Evolutionary conservation across 2,329 filamentous ascomycete species (phyloP).

Genomic region (Aureobasidium lini): DNA sequence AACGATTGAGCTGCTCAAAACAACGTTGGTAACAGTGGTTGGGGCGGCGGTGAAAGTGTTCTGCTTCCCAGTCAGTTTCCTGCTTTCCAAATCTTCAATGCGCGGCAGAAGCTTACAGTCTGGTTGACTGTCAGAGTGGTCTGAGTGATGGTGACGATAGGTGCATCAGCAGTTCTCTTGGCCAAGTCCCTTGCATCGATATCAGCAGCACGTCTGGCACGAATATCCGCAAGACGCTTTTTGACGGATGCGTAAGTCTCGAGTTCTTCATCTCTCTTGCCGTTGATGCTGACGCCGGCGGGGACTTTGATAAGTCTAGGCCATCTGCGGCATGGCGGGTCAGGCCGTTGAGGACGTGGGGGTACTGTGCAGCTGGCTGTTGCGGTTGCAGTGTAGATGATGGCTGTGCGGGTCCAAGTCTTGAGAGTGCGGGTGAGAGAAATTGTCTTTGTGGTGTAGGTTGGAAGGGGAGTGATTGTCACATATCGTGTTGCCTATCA

Average conservation of each 20-base stretch:
- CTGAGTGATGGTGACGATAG: conserved; percentile 28
- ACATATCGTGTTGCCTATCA: conserved; percentile 9
- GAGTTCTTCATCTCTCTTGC: conserved; percentile 13
- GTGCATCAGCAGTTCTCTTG: conserved; percentile 30
- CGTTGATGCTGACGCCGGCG: conserved; percentile 18
- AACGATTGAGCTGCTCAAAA: conserved; percentile 20
- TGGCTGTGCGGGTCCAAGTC: conserved; percentile 19
- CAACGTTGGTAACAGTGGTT: conserved; percentile 25
- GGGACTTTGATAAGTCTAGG: conserved; percentile 27
- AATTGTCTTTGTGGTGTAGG: not conserved
- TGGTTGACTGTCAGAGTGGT: conserved; percentile 25
- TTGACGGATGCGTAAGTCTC: conserved; percentile 22
- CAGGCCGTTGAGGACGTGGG: conserved; percentile 24
- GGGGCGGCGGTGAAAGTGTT: conserved; percentile 15
- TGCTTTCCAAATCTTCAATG: not conserved
- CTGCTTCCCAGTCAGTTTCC: not conserved
- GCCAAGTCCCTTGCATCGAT: conserved; percentile 19
- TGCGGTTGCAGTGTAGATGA: conserved; percentile 25
- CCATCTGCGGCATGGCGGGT: conserved; percentile 30
- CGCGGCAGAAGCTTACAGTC: conserved; percentile 18
- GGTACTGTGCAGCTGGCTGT: conserved; percentile 32
- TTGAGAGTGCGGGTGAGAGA: conserved; percentile 10
- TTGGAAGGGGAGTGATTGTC: not conserved
- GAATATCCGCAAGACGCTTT: conserved; percentile 16
- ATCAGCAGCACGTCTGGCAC: conserved; percentile 7